These are phyloP conservation scores for Silene conica DNA, from an alignment of 148 eudicot genomes.

Conservation along the genomic window DNA sequence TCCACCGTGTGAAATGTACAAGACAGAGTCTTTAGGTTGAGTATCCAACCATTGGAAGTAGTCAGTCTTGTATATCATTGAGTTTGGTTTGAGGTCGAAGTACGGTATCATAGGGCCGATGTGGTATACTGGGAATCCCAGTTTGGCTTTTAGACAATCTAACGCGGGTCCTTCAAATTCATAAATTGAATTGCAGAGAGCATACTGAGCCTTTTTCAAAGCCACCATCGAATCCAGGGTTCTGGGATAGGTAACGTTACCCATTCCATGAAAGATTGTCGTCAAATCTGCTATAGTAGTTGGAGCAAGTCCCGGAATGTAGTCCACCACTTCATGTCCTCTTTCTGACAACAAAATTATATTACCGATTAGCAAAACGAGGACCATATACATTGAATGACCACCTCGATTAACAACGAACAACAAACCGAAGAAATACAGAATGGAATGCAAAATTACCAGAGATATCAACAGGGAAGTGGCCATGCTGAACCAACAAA, in stretches of 20 bases:
- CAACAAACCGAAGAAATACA: too few species aligned
- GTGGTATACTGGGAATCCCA: conserved; percentile 38
- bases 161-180: conserved; percentile 45
- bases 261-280: conserved; percentile 35
- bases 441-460: conserved; percentile 27
- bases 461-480: conserved; percentile 33
- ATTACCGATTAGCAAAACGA: background rate
- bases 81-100: conserved; percentile 16
- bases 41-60: conserved; percentile 38
- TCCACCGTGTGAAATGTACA: conserved; percentile 68
- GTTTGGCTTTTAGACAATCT: conserved; percentile 28
- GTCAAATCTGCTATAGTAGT: conserved; percentile 53
- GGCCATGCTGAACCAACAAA: conserved; percentile 38
- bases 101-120: conserved; percentile 47
- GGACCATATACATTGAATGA: background rate
- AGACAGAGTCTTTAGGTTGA: conserved; percentile 38
- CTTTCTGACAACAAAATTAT: conserved; percentile 19
- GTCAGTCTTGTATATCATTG: background rate
- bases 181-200: conserved; percentile 36
- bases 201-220: conserved; percentile 39
- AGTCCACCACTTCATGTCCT: conserved; percentile 47
- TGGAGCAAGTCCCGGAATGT: conserved; percentile 60
- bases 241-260: conserved; percentile 6
- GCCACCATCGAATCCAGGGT: conserved; percentile 21
- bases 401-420: too few species aligned